Evolutionary conservation across 768 basidiomycete genomes (phyloP).

Genomic region (Tricholoma saponaceum): DNA sequence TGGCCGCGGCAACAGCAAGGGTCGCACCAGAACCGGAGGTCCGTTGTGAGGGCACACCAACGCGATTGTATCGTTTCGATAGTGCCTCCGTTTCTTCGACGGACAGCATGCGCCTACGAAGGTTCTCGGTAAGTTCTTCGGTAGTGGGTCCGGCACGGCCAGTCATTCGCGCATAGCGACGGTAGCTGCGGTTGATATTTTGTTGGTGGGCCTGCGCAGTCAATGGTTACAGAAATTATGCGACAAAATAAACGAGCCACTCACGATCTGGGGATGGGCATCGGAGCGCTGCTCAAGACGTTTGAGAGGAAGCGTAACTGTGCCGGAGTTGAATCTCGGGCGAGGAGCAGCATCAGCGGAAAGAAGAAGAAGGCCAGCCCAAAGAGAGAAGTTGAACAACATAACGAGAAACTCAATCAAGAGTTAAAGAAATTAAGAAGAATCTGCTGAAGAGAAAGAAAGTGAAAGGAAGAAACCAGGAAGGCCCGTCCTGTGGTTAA

Average conservation of each 20-base stretch:
- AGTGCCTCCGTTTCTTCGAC: constrained; percentile 30
- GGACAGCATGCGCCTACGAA: constrained; percentile 45
- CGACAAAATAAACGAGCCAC: constrained; percentile 11
- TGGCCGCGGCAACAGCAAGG: constrained; percentile 11
- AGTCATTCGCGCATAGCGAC: constrained; percentile 67
- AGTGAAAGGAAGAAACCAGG: constrained; percentile 20
- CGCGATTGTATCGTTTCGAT: constrained; percentile 32
- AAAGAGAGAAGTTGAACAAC: constrained; percentile 54
- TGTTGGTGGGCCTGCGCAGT: constrained; percentile 57
- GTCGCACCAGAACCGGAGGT: constrained; percentile 15
- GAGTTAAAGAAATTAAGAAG: constrained; percentile 7
- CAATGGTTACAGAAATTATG: not conserved
- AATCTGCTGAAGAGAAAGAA: constrained; percentile 13
- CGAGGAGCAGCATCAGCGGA: constrained; percentile 40
- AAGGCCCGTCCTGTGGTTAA: constrained; percentile 24
- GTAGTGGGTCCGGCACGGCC: constrained; percentile 49
- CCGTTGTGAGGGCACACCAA: constrained; percentile 19
- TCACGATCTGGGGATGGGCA: constrained; percentile 34
- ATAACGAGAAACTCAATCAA: constrained; percentile 35
- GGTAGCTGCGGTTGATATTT: constrained; percentile 60
- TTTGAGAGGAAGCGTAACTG: constrained; percentile 41
- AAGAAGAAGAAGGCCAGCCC: constrained; percentile 46
- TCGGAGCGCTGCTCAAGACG: constrained; percentile 29
- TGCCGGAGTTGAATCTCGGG: constrained; percentile 22
- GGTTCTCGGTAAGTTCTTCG: constrained; percentile 39